Evolutionary conservation across 2,329 filamentous ascomycete genomes (phyloP).

Genomic region (Colletotrichum sojae): DNA sequence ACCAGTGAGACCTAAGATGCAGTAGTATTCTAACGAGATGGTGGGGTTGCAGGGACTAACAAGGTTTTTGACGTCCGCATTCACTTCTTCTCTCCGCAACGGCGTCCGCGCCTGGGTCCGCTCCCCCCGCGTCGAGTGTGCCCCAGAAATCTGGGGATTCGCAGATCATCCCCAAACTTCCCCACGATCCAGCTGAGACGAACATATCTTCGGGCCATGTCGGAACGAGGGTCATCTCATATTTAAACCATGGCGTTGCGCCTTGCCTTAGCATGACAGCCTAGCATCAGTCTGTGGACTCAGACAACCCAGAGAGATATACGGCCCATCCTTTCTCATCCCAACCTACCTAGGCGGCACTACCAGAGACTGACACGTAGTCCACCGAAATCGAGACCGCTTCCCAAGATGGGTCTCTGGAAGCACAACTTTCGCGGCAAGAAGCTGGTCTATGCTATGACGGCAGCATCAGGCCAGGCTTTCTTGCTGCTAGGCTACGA

Average conservation of each 20-base stretch:
- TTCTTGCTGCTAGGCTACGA: slow-evolving; percentile 16
- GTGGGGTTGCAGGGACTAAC: background rate
- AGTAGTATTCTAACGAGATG: background rate
- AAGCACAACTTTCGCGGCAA: slow-evolving; percentile 9
- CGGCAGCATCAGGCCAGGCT: slow-evolving; percentile 1
- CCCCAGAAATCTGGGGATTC: background rate
- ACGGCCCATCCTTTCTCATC: background rate
- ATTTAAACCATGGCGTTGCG: background rate
- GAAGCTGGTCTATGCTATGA: slow-evolving; percentile 3
- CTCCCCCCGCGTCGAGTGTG: too few species aligned
- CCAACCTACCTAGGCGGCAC: background rate
- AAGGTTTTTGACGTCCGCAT: background rate
- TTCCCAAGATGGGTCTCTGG: background rate
- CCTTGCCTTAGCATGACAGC: too few species aligned
- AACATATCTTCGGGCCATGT: background rate
- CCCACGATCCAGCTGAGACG: background rate
- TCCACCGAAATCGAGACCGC: background rate
- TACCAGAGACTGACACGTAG: background rate
- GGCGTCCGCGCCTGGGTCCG: background rate
- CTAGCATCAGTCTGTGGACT: background rate
- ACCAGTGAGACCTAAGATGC: background rate
- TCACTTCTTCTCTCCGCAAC: background rate
- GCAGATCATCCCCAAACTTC: background rate
- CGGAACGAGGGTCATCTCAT: background rate
- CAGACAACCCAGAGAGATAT: background rate